Percentiles rank a stretch among this genome's conserved stretches.
These are phyloP conservation scores for Cercospora sp. DNA, from an alignment of 2,329 filamentous ascomycete genomes.

Conservation along the genomic window DNA sequence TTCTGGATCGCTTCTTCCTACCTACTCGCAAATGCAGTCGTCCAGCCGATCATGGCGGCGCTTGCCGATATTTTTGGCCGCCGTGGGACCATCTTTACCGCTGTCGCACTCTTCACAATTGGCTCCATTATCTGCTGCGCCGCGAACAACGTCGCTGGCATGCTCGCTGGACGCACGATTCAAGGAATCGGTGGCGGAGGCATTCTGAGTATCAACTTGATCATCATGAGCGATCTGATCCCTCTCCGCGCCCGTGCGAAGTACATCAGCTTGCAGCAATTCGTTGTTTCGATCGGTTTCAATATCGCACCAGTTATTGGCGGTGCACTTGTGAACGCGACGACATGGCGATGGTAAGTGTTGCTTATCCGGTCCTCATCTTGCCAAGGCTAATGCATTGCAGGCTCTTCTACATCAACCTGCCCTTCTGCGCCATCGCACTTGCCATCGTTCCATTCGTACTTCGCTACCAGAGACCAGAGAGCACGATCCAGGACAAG, in stretches of 20 bases:
- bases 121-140: constrained; percentile 49
- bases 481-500: constrained; percentile 23
- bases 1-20: constrained; percentile 56
- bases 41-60: constrained; percentile 46
- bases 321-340: constrained; percentile 28
- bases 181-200: constrained; percentile 52
- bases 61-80: constrained; percentile 53
- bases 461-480: constrained; percentile 50
- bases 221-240: constrained; percentile 47
- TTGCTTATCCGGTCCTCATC: neutral
- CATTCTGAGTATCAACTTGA: constrained; percentile 44
- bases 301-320: constrained; percentile 40
- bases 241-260: constrained; percentile 29
- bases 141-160: constrained; percentile 39
- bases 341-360: constrained; percentile 32
- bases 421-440: constrained; percentile 39
- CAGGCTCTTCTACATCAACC: constrained; percentile 43
- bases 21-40: constrained; percentile 47
- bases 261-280: constrained; percentile 30
- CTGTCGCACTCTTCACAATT: constrained; percentile 48
- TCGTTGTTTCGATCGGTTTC: constrained; percentile 38
- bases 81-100: constrained; percentile 46
- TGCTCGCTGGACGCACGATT: constrained; percentile 47
- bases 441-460: constrained; percentile 46
- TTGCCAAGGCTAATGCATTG: neutral